Percentiles rank a stretch among this genome's conserved stretches.
These are phyloP conservation scores for Ashbya aceris DNA, from an alignment of 1,139 yeast genomes.

Conservation along the genomic window DNA sequence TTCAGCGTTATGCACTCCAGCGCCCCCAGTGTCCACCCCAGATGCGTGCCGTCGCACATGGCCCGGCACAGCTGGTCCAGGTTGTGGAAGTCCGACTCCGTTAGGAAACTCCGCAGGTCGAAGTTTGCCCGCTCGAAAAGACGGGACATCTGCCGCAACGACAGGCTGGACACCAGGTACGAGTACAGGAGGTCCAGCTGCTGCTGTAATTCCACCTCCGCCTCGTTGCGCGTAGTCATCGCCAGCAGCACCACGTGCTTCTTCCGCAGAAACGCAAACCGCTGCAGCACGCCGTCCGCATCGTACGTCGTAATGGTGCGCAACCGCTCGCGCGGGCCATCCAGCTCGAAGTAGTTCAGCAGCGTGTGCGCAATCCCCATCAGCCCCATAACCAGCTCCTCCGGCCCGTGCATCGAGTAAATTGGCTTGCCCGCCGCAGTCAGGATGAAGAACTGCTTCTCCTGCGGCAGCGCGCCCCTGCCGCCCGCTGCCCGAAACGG, in stretches of 20 bases:
- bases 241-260: slow-evolving; percentile 71
- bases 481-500: slow-evolving; percentile 1
- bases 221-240: slow-evolving; percentile 48
- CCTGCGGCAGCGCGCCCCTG: slow-evolving; percentile 5
- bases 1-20: slow-evolving; percentile 48
- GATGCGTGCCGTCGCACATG: slow-evolving; percentile 37
- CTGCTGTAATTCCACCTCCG: slow-evolving; percentile 45
- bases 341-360: slow-evolving; percentile 32
- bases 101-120: slow-evolving; percentile 69
- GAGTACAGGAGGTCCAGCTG: slow-evolving; percentile 72
- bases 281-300: slow-evolving; percentile 21
- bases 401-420: slow-evolving; percentile 70
- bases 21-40: slow-evolving; percentile 52
- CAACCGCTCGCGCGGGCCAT: slow-evolving; percentile 25
- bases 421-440: slow-evolving; percentile 93
- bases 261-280: slow-evolving; percentile 51
- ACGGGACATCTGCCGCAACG: slow-evolving; percentile 61
- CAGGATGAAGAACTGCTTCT: slow-evolving; percentile 52
- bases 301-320: slow-evolving; percentile 36
- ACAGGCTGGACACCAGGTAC: slow-evolving; percentile 70
- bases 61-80: slow-evolving; percentile 24
- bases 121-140: slow-evolving; percentile 73
- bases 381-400: slow-evolving; percentile 60
- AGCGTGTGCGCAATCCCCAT: slow-evolving; percentile 49
- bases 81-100: slow-evolving; percentile 31